phyloP scores from a whole-genome alignment of 108 stramenopile genomes.

The Phaeodactylum tricornutum region DNA sequence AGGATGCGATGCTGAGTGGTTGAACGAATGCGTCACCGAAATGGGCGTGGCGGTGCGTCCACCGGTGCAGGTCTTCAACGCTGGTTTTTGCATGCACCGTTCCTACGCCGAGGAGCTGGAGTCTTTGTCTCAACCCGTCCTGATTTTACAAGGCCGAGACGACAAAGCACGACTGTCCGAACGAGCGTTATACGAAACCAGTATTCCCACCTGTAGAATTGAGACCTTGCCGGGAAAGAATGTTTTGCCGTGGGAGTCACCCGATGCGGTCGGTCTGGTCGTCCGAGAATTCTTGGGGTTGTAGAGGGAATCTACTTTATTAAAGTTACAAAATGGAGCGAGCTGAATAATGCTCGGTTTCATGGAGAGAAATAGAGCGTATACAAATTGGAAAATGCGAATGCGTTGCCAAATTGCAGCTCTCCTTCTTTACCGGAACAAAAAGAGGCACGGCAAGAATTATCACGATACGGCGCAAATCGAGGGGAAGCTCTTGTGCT shows the following conservation, averaged over 20 bases:
- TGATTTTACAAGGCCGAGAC: constrained; percentile 38
- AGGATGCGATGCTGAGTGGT: constrained; percentile 38
- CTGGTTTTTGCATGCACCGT: constrained; percentile 46
- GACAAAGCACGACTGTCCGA: constrained; percentile 25
- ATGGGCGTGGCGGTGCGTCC: constrained; percentile 17
- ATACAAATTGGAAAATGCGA: too few relatives aligned
- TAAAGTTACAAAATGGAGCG: neutral
- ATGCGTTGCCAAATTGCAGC: too few relatives aligned
- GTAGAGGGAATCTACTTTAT: too few relatives aligned
- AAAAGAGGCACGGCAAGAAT: too few relatives aligned
- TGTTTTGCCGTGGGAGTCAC: constrained; percentile 58
- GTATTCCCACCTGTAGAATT: constrained; percentile 28
- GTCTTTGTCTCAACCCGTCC: constrained; percentile 21
- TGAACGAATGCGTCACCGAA: constrained; percentile 30
- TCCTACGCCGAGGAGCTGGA: constrained; percentile 39
- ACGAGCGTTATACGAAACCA: constrained; percentile 21
- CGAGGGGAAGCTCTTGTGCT: too few relatives aligned
- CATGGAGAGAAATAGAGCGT: too few relatives aligned
- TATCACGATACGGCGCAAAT: too few relatives aligned
- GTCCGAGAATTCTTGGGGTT: constrained; percentile 10
- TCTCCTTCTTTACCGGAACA: too few relatives aligned
- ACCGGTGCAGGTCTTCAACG: constrained; percentile 55
- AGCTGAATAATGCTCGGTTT: too few relatives aligned
- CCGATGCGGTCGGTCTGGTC: constrained; percentile 8
- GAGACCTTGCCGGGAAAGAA: constrained; percentile 29